Base-by-base conservation (phyloP, 495 filamentous ascomycete genomes). In the Letharia lupina region DNA sequence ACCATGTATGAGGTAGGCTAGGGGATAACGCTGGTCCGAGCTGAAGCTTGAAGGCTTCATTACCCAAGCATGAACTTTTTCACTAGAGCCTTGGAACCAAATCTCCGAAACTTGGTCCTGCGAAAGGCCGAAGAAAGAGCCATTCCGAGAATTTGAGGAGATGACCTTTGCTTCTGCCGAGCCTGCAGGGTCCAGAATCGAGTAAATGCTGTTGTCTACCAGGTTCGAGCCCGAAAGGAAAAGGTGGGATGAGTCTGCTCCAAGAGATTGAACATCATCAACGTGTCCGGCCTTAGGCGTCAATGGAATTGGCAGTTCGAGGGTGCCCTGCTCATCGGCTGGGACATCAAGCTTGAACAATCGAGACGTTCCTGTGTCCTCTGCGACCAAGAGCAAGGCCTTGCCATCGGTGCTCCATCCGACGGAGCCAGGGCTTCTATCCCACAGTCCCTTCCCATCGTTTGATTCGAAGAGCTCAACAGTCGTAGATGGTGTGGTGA, bases 1-100 rank as follows among this genome's bases (percentile, higher is more conserved):
- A 61, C 93, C 93, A 68, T 97, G 93, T 60, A 97, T 89, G 48
- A 96, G 72, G 68, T 91, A 91, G 3, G 87, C 86, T 42, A 97
- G 76, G 0, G 91, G 92, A 73, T 96, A 96, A 68, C 87, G 90
- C 73, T 89, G 81, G 16, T 77, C 77, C 10, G 83, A 74, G 71
- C 91, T 83, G 72, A 94, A 96, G 69, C 84, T 75, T 1, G 90
- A 91, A 2, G 93, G 93, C 70, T 89, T 91, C 65, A 96, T 77
- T 0, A 96, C 85, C 72, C 87, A 86, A 12, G 90, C 89, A 70
- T 95, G 90, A n/a, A 90, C 81, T 20, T 83, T 76, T 65, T 80
- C 77, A n/a, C 79, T 79, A 5, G 81, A 83, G 33, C 86, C 86
- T 62, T 73, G 71, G 72, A 85, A 92, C 84, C 88, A 91, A 64